Evolutionary conservation across 495 filamentous ascomycete genomes (phyloP), one percentile per base, ranked within the genome.

Genomic region (Tuber calosporum): DNA sequence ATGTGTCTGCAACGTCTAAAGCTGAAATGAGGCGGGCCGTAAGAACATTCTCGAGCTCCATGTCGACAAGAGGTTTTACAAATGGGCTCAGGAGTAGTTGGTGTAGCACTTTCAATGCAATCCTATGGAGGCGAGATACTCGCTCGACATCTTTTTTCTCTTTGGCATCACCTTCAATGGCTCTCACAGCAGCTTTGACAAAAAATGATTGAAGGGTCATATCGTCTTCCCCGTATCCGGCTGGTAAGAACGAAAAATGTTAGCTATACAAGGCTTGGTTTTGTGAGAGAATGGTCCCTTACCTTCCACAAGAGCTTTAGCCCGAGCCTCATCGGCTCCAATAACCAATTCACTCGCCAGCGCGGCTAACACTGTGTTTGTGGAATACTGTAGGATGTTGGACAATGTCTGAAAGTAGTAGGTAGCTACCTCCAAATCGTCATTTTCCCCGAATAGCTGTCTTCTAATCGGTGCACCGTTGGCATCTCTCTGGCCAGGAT

Each of bases 381-480:
- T 87, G 4, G 88, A 86, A 83, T 86, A 88, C 66, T 85, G 84
- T 45, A 96, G 83, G 42, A 94, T 84, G 75, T 91, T 92, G 22
- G 89, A 90, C 0, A 95, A 82, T 2, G 90, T 90, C 75, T 88
- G 89, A 22, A 97, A 81, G 78, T 95, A 90, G 81, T 97, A 96
- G 19, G 90, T 84, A 73, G 88, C 92, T 70, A 94, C 85, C 73
- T 90, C 90, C 62, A 92, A 85, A 77, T 95, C 91, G 77, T 93
- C 89, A 41, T 87, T 85, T 53, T 81, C 81, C 6, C 79, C 74
- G 73, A 81, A 80, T 69, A 77, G 72, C 30, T 80, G 73, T 36
- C 73, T 72, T 68, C 77, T 48, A 70, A 70, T 67, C 53, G 82
- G 71, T 66, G 77, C 74, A 73, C 77, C 62, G 72, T 78, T 75